phyloP scores from a whole-genome alignment of 129 eudicot genomes.

The Erigeron canadensis region DNA sequence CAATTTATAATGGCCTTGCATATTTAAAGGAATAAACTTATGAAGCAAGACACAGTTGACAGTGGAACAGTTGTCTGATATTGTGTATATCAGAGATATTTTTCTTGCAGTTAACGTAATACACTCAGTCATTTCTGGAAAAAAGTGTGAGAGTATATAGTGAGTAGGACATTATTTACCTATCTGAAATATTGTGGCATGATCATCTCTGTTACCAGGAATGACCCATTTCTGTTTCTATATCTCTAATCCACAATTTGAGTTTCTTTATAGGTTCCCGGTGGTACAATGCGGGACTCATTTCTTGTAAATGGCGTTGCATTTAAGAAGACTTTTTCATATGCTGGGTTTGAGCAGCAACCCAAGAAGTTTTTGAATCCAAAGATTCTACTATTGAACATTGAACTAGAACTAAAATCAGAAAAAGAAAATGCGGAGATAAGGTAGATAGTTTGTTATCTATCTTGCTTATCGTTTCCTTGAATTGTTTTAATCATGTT shows the following conservation, averaged over 20 bases:
- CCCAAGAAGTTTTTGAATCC: conserved; percentile 89
- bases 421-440: conserved; percentile 99
- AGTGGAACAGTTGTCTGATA: neutral
- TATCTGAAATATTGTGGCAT: conserved; percentile 4
- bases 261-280: conserved; percentile 65
- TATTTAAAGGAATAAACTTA: conserved; percentile 3
- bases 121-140: neutral
- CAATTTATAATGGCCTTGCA: neutral
- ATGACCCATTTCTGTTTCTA: conserved; percentile 3
- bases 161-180: neutral
- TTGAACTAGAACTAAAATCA: conserved; percentile 93
- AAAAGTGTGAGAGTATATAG: neutral
- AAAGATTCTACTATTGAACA: conserved; percentile 80
- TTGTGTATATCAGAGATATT: neutral
- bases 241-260: conserved; percentile 7
- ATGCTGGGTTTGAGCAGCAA: conserved; percentile 99
- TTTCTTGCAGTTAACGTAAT: neutral
- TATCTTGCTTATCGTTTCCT: neutral
- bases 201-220: neutral
- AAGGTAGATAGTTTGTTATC: conserved; percentile 43
- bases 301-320: conserved; percentile 96
- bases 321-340: conserved; percentile 94
- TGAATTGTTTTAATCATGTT: neutral
- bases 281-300: conserved; percentile 96
- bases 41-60: neutral